Percentiles rank a stretch among this genome's conserved stretches.
phyloP scores from a whole-genome alignment of 805 yeast species.

The Zygosaccharomyces lentus region DNA sequence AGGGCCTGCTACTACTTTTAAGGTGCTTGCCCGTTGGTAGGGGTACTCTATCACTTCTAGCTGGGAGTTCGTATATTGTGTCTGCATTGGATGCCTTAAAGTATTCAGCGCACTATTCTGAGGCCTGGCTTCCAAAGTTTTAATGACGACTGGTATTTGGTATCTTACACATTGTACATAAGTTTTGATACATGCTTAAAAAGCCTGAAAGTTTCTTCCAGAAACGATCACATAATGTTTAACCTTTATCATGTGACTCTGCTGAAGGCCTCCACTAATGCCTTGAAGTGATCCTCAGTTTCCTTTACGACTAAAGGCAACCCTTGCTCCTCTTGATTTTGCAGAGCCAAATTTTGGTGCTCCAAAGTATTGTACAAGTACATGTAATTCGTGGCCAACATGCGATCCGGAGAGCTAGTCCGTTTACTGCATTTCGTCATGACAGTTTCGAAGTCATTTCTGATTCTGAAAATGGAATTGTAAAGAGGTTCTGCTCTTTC shows the following conservation, averaged over 20 bases:
- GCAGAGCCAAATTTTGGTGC: conserved; percentile 18
- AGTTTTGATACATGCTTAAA: neutral
- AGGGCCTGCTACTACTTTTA: conserved; percentile 63
- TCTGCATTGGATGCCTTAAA: conserved; percentile 2
- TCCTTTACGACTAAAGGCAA: conserved; percentile 27
- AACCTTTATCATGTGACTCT: conserved; percentile 16
- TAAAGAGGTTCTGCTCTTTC: conserved; percentile 63
- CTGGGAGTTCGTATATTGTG: conserved; percentile 43
- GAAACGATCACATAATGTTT: neutral
- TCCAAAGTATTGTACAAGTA: conserved; percentile 32
- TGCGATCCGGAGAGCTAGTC: conserved; percentile 56
- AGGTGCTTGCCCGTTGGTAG: conserved; percentile 37
- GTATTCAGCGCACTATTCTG: neutral
- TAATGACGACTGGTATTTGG: neutral
- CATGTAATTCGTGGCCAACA: conserved; percentile 55
- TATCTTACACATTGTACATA: neutral
- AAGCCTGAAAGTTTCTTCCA: neutral
- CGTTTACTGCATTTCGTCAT: conserved; percentile 64
- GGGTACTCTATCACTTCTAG: conserved; percentile 42
- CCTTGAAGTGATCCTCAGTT: conserved; percentile 30
- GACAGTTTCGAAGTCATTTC: conserved; percentile 75
- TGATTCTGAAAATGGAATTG: conserved; percentile 60
- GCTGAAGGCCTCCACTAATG: conserved; percentile 32
- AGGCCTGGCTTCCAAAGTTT: neutral
- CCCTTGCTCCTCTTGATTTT: conserved; percentile 11